Evolutionary conservation across 2,329 filamentous ascomycete genomes (phyloP), one percentile per base, ranked within the genome.

Genomic region (Epichloe amarillans): DNA sequence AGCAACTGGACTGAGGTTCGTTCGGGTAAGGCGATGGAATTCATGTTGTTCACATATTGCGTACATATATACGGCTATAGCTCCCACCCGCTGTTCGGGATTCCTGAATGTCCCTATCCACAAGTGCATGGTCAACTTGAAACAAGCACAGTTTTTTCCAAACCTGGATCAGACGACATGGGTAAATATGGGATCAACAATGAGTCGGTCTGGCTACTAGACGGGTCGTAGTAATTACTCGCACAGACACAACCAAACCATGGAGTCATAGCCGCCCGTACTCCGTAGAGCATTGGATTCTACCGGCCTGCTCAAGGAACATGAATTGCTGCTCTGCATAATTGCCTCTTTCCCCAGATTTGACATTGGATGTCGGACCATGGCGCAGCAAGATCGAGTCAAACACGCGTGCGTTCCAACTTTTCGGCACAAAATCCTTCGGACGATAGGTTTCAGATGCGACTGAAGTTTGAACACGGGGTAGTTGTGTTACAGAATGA

Each of bases 401-500:
- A 14, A 19, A n/a, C 5, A 45, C 15, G 23, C 11, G 23, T 5
- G 5, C 17, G 15, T 19, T 12, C 14, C 14, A 33, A 17, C 5
- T n/a, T 8, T 7, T 10, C 3, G 42, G 14, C n/a, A 35, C 10
- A 4, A 8, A 7, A n/a, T 17, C 26, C n/a, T 30, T 44, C 14
- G 42, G 42, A 30, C 12, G 42, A 51, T 12, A 14, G 43, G 49
- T 51, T 47, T 51, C 49, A 51, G 49, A 47, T 38, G 14, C 10
- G 7, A 4, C 23, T 14, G 5, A 10, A 38, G 44, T 30, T 36
- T 30, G 30, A 30, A 30, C 8, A 30, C 30, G 10, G 14, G 17
- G 12, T 51, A 47, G 37, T 33, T 23, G 8, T 37, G 49, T 51
- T 51, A 51, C 49, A 51, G 44, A 42, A 23, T 37, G 21, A 43